Evolutionary conservation across 352 stramenopile genomes (phyloP).

Genomic region (Blastocystis sp.): DNA sequence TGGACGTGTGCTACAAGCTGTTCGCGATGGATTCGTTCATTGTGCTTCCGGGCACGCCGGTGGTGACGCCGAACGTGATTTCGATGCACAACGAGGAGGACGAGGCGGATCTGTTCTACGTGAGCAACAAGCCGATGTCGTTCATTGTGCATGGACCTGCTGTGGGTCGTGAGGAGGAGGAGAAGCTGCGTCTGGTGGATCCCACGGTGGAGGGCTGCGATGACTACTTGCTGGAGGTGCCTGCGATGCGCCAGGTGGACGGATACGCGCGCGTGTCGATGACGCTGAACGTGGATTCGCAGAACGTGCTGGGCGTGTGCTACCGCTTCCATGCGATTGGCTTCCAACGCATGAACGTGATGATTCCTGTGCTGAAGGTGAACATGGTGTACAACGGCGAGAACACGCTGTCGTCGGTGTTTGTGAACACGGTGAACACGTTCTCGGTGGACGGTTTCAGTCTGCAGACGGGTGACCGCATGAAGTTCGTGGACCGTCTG

Average conservation of each 20-base stretch:
- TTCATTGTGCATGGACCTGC: not conserved
- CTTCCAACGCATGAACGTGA: not conserved
- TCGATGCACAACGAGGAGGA: constrained; percentile 3
- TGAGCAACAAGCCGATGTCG: not conserved
- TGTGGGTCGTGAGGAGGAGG: not conserved
- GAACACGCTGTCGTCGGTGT: not conserved
- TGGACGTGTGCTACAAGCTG: constrained; percentile 52
- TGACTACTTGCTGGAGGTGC: not conserved
- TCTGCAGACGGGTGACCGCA: constrained; percentile 13
- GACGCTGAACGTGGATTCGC: not conserved
- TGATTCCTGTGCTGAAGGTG: constrained; percentile 35
- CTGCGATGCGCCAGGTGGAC: not conserved
- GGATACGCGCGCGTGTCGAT: not conserved
- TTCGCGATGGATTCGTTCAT: not conserved
- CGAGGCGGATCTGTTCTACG: not conserved
- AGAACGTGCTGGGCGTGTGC: not conserved
- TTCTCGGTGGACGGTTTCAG: constrained; percentile 35
- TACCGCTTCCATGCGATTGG: not conserved
- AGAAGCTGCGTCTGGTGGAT: constrained; percentile 9
- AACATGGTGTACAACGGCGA: constrained; percentile 4
- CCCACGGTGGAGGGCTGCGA: not conserved
- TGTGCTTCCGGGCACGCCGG: not conserved
- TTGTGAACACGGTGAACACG: not conserved
- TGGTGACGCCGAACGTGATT: constrained; percentile 6
- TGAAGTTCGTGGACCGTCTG: constrained; percentile 54